A percentile compares a stretch with the other conserved stretches of the same genome.
These are phyloP conservation scores for Diaporthe citri DNA, from an alignment of 2,329 filamentous ascomycete species.

Conservation along the genomic window DNA sequence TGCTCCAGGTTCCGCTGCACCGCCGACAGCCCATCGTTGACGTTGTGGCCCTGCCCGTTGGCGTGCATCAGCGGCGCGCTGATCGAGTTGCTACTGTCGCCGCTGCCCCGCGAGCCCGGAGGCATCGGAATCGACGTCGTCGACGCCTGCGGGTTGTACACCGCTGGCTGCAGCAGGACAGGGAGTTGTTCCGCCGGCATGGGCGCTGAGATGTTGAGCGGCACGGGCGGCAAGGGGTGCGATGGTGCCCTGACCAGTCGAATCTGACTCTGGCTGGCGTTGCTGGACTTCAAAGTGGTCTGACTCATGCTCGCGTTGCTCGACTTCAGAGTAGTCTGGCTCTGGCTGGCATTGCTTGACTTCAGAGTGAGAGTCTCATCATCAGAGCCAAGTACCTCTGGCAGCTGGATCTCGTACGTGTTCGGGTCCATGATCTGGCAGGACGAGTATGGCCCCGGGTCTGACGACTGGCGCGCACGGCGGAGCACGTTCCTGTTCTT, in stretches of 20 bases:
- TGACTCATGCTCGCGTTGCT: constrained; percentile 40
- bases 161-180: constrained; percentile 67
- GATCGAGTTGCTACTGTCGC: constrained; percentile 26
- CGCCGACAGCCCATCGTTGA: constrained; percentile 64
- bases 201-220: constrained; percentile 61
- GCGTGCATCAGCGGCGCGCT: constrained; percentile 1
- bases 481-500: constrained; percentile 35
- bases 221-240: constrained; percentile 34
- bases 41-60: constrained; percentile 40
- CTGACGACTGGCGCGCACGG: constrained; percentile 37
- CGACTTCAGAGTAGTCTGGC: constrained; percentile 41
- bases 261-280: constrained; percentile 31
- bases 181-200: constrained; percentile 63
- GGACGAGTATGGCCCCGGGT: constrained; percentile 36
- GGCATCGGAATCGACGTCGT: constrained; percentile 40
- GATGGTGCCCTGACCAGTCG: constrained; percentile 35
- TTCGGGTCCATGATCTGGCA: constrained; percentile 34
- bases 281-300: constrained; percentile 25
- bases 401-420: constrained; percentile 43
- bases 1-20: constrained; percentile 70
- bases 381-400: constrained; percentile 46
- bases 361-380: constrained; percentile 42
- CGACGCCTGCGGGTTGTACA: constrained; percentile 61
- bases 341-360: constrained; percentile 39
- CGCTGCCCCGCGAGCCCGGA: constrained; percentile 30